Percentiles rank a stretch among this genome's conserved stretches.
Conservation (phyloP, 306 rosid species). For the Hippophae rhamnoides region DNA sequence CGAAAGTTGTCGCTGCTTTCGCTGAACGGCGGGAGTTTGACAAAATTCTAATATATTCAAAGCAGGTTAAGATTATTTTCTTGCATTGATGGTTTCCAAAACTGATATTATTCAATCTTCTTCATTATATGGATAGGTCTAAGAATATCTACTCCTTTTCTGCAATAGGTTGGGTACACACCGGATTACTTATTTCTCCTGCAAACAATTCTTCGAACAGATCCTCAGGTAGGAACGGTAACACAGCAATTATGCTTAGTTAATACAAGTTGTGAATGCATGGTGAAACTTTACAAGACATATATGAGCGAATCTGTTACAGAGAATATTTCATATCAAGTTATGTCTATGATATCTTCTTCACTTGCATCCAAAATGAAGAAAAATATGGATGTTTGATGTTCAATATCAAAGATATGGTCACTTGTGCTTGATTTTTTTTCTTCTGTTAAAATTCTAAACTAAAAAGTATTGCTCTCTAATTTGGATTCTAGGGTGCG, state of each 20-base stretch:
- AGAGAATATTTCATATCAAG: background rate
- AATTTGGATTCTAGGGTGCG: slow-evolving; percentile 69
- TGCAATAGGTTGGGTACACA: slow-evolving; percentile 80
- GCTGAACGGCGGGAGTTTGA: slow-evolving; percentile 99
- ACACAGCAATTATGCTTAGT: too few species aligned
- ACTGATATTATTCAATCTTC: slow-evolving; percentile 2
- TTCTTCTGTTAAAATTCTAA: too few species aligned
- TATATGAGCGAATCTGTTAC: background rate
- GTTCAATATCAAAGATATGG: too few species aligned
- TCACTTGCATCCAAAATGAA: too few species aligned
- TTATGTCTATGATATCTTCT: background rate
- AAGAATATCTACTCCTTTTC: slow-evolving; percentile 25
- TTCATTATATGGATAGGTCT: slow-evolving; percentile 3
- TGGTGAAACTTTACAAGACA: background rate
- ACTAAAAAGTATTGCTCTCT: slow-evolving; percentile 3
- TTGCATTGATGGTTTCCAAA: slow-evolving; percentile 1
- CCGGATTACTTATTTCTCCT: slow-evolving; percentile 94
- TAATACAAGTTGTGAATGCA: slow-evolving; percentile 1
- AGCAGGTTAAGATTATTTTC: slow-evolving; percentile 53
- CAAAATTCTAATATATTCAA: slow-evolving; percentile 91
- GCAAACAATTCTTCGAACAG: slow-evolving; percentile 95
- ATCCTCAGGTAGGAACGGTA: slow-evolving; percentile 16
- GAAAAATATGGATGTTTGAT: too few species aligned
- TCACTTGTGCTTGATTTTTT: too few species aligned
- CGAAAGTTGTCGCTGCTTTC: slow-evolving; percentile 98